These are phyloP conservation scores for Trifolium subterraneum DNA, from an alignment of 306 rosid genomes.

Conservation along the genomic window DNA sequence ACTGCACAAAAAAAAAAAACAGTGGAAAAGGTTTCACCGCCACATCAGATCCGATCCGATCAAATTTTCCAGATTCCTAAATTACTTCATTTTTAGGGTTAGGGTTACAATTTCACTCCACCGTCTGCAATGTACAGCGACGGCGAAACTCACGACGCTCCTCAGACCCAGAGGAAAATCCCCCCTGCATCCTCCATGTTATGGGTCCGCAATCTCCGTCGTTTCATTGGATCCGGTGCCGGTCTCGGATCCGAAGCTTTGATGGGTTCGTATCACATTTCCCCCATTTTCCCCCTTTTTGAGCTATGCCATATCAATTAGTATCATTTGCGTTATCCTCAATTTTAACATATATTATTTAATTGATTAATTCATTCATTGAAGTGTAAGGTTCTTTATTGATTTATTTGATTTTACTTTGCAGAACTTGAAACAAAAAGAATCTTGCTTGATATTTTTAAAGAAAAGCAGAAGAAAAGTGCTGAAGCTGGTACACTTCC, in stretches of 20 bases:
- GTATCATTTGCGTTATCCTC: too few relatives aligned
- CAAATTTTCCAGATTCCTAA: background rate
- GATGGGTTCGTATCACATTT: conserved; percentile 63
- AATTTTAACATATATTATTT: too few relatives aligned
- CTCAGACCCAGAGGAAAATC: conserved; percentile 81
- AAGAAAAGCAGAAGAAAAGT: conserved; percentile 92
- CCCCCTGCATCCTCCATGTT: conserved; percentile 92
- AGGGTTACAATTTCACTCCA: background rate
- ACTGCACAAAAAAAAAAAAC: too few relatives aligned
- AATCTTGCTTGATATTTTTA: conserved; percentile 95
- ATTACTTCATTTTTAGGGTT: conserved; percentile 3
- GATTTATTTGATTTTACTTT: conserved; percentile 2
- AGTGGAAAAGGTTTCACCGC: too few relatives aligned
- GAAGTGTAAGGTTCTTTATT: background rate
- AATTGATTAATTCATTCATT: too few relatives aligned
- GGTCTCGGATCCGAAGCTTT: conserved; percentile 97
- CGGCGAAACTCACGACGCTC: conserved; percentile 82
- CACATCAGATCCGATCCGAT: background rate
- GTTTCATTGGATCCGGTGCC: conserved; percentile 85
- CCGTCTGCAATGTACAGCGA: conserved; percentile 78
- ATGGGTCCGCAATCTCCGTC: conserved; percentile 94
- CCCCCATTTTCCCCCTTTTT: background rate
- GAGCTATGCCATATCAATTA: background rate
- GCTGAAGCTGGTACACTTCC: conserved; percentile 95
- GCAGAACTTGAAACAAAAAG: conserved; percentile 97